These are phyloP conservation scores for Trametes cingulata DNA, from an alignment of 768 basidiomycete species.

Conservation along the genomic window DNA sequence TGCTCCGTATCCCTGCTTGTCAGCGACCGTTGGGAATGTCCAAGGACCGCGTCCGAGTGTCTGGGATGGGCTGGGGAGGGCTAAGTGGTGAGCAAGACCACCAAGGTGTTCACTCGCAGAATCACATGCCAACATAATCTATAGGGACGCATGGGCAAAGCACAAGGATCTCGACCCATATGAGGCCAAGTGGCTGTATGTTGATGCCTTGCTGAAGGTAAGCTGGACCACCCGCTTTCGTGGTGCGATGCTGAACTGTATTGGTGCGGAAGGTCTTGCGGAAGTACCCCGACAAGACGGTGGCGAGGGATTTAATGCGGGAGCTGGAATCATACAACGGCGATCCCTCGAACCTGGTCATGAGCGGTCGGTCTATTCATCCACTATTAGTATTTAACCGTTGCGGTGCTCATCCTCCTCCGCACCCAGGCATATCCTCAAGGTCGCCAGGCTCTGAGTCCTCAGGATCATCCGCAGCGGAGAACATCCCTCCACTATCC, in stretches of 20 bases:
- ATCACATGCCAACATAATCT: conserved; percentile 24
- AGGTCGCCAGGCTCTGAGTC: conserved; percentile 60
- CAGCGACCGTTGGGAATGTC: conserved; percentile 92
- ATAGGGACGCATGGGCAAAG: conserved; percentile 94
- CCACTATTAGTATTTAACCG: conserved; percentile 17
- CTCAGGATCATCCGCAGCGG: conserved; percentile 64
- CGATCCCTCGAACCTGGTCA: conserved; percentile 61
- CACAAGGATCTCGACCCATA: conserved; percentile 76
- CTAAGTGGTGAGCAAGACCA: conserved; percentile 74
- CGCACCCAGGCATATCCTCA: conserved; percentile 38
- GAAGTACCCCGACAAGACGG: conserved; percentile 82
- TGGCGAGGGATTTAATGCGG: conserved; percentile 70
- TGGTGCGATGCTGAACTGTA: background rate
- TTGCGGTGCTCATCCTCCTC: background rate
- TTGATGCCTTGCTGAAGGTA: conserved; percentile 84
- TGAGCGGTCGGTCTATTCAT: conserved; percentile 54
- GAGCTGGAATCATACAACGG: conserved; percentile 80
- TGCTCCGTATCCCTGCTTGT: background rate
- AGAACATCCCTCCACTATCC: conserved; percentile 29
- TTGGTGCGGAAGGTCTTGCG: conserved; percentile 57
- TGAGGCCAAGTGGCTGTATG: conserved; percentile 89
- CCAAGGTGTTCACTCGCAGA: background rate
- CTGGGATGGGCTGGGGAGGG: conserved; percentile 88
- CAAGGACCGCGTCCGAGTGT: conserved; percentile 76
- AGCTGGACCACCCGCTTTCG: conserved; percentile 7